phyloP scores from a whole-genome alignment of 2,329 filamentous ascomycete species.

The Colletotrichum sp. region DNA sequence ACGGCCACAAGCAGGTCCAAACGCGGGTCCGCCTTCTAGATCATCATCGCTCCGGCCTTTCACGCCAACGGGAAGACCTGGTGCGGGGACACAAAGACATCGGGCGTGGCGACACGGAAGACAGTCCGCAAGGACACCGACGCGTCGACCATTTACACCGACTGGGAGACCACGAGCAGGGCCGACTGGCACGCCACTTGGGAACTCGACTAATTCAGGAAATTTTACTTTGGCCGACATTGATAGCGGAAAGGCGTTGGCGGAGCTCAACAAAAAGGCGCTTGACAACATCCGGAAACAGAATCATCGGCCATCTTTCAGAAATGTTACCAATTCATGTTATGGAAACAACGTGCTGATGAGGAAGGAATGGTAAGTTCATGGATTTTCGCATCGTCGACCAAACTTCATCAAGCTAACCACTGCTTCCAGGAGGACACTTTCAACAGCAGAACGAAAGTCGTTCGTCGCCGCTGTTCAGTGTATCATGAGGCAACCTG shows the following conservation, averaged over 20 bases:
- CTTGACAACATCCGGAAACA: background rate
- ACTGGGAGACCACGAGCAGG: background rate
- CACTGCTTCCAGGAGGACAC: slow-evolving; percentile 17
- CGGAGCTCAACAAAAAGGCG: background rate
- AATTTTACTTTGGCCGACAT: slow-evolving; percentile 3
- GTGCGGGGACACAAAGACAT: background rate
- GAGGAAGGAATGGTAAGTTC: slow-evolving; percentile 6
- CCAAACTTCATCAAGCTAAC: fast-evolving
- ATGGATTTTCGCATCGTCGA: fast-evolving
- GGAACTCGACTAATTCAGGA: background rate
- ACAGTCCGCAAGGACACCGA: background rate
- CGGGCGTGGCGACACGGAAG: background rate
- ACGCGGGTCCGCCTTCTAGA: background rate
- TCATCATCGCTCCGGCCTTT: background rate
- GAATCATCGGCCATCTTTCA: background rate
- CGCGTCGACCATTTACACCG: background rate
- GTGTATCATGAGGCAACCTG: slow-evolving; percentile 29
- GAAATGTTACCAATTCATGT: background rate
- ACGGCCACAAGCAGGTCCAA: background rate
- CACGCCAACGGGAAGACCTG: background rate
- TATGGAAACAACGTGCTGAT: background rate
- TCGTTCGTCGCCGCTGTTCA: slow-evolving; percentile 30
- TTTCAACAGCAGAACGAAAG: slow-evolving; percentile 24
- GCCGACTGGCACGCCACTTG: background rate
- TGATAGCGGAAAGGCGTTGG: slow-evolving; percentile 1